phyloP scores from a whole-genome alignment of 2,329 filamentous ascomycete species.

The Phaeosphaeria sp. region DNA sequence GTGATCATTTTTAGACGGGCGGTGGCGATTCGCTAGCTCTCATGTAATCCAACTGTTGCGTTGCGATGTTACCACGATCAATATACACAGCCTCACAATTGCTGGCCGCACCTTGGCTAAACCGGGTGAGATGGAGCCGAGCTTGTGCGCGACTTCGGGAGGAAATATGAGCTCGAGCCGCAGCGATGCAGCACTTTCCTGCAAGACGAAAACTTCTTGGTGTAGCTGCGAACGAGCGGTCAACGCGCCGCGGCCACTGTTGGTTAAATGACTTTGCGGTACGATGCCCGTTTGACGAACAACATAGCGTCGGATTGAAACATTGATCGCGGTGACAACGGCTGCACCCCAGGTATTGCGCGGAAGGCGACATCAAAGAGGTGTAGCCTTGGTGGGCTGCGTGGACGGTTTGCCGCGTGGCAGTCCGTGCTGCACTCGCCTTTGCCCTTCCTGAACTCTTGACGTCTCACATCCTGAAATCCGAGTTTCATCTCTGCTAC shows the following conservation, averaged over 20 bases:
- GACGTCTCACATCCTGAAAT: constrained; percentile 28
- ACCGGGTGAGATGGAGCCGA: constrained; percentile 1
- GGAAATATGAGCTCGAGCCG: background rate
- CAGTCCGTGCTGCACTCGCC: constrained; percentile 3
- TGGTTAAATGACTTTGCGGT: background rate
- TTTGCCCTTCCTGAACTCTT: background rate
- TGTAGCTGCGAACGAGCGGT: background rate
- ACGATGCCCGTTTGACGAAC: background rate
- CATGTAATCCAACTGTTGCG: background rate
- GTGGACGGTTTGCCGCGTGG: background rate
- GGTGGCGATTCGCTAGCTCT: background rate
- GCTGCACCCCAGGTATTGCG: constrained; percentile 13
- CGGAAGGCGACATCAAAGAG: constrained; percentile 6
- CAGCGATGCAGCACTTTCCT: background rate
- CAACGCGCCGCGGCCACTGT: background rate
- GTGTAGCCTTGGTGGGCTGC: background rate
- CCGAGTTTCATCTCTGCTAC: constrained; percentile 44
- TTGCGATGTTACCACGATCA: constrained; percentile 1
- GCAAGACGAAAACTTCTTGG: background rate
- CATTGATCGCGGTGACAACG: constrained; percentile 11
- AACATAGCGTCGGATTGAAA: constrained; percentile 3
- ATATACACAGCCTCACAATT: constrained; percentile 3
- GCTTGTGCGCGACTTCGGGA: background rate
- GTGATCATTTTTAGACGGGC: background rate
- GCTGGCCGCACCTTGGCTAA: constrained; percentile 1